Percentiles rank a stretch among this genome's conserved stretches.
Evolutionary conservation across 2,329 filamentous ascomycete genomes (phyloP).

Genomic region (Paraphoma sp.): DNA sequence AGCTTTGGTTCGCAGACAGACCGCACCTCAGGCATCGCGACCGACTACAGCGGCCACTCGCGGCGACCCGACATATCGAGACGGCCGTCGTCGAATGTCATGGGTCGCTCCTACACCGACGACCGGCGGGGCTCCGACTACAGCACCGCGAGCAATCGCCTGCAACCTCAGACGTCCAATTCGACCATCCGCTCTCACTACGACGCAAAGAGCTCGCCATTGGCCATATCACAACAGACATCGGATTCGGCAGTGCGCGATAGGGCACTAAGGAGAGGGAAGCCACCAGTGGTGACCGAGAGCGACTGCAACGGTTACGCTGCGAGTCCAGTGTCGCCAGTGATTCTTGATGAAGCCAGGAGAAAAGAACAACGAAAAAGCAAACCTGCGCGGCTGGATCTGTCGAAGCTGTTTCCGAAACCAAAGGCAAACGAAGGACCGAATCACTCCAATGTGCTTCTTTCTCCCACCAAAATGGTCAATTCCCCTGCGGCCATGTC

Average conservation of each 20-base stretch:
- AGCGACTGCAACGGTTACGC: slow-evolving; percentile 12
- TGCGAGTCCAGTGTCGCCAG: slow-evolving; percentile 28
- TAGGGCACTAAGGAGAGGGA: slow-evolving; percentile 50
- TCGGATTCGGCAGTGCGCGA: slow-evolving; percentile 54
- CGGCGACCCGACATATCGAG: slow-evolving; percentile 34
- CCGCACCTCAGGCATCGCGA: slow-evolving; percentile 22
- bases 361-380: slow-evolving; percentile 37
- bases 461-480: slow-evolving; percentile 50
- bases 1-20: slow-evolving; percentile 35
- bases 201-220: slow-evolving; percentile 49
- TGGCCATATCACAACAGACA: slow-evolving; percentile 53
- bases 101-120: slow-evolving; percentile 32
- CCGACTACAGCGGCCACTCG: slow-evolving; percentile 22
- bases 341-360: slow-evolving; percentile 21
- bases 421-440: slow-evolving; percentile 32
- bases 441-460: slow-evolving; percentile 25
- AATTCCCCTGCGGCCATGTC: slow-evolving; percentile 51
- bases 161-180: slow-evolving; percentile 44
- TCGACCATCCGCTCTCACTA: slow-evolving; percentile 53
- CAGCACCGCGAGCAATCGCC: slow-evolving; percentile 35
- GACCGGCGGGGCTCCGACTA: slow-evolving; percentile 34
- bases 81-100: slow-evolving; percentile 43
- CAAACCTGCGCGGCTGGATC: slow-evolving; percentile 48
- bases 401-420: slow-evolving; percentile 52
- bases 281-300: slow-evolving; percentile 32